phyloP scores from a whole-genome alignment of 177 flowering plant genomes.

The Vitis hybrid region DNA sequence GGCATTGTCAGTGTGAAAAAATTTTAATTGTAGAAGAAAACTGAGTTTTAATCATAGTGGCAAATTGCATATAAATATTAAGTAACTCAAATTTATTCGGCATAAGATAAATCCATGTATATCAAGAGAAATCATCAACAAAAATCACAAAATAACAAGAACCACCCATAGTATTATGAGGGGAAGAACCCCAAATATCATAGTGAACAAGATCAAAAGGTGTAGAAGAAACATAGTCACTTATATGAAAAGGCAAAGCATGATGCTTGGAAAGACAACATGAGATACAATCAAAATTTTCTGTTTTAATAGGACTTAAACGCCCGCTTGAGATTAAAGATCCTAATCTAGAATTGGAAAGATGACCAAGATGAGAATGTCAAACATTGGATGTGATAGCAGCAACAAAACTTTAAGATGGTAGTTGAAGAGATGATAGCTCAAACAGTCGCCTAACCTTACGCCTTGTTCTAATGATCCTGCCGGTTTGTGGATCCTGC shows the following conservation, averaged over 20 bases:
- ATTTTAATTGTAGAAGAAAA: slow-evolving; percentile 10
- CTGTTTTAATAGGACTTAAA: not conserved
- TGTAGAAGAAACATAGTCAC: too few species aligned
- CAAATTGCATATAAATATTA: not conserved
- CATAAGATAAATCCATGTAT: slow-evolving; percentile 7
- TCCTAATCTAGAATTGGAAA: not conserved
- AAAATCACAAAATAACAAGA: slow-evolving; percentile 4
- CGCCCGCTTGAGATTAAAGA: not conserved
- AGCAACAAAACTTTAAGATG: not conserved
- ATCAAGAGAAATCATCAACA: slow-evolving; percentile 2
- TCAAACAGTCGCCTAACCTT: slow-evolving; percentile 8
- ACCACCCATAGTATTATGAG: not conserved
- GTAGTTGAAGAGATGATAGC: not conserved
- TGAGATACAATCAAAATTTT: not conserved
- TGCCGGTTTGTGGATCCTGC: not conserved
- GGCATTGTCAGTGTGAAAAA: slow-evolving; percentile 12
- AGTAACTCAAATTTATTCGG: not conserved
- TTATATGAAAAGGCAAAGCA: not conserved
- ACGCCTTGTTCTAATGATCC: slow-evolving; percentile 1
- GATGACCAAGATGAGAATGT: not conserved
- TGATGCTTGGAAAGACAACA: not conserved
- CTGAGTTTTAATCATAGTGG: slow-evolving; percentile 9
- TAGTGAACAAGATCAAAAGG: not conserved
- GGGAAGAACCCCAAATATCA: slow-evolving; percentile 7
- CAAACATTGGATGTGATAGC: not conserved